phyloP scores from a whole-genome alignment of 2,329 filamentous ascomycete genomes.

The Botrytis tulipae region DNA sequence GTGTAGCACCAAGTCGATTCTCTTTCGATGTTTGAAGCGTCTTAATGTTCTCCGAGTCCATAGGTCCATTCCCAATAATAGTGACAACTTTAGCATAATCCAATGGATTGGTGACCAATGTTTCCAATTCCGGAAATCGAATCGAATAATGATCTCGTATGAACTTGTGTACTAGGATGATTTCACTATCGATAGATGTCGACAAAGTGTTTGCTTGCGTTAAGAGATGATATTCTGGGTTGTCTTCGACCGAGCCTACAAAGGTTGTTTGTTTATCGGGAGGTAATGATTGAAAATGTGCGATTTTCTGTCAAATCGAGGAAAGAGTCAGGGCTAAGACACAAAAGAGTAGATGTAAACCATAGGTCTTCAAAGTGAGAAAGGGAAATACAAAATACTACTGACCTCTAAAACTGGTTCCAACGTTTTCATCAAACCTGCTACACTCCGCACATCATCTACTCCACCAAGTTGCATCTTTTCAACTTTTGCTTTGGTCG shows the following conservation, averaged over 20 bases:
- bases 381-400: conserved; percentile 36
- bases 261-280: conserved; percentile 61
- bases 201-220: conserved; percentile 88
- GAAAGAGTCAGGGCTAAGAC: conserved; percentile 65
- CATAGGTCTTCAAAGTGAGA: conserved; percentile 39
- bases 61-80: conserved; percentile 87
- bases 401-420: conserved; percentile 80
- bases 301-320: conserved; percentile 69
- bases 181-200: conserved; percentile 89
- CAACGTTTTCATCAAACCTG: conserved; percentile 76
- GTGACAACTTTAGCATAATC: conserved; percentile 95
- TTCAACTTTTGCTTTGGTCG: conserved; percentile 75
- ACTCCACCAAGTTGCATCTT: conserved; percentile 75
- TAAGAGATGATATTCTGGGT: conserved; percentile 84
- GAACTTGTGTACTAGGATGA: conserved; percentile 92
- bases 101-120: conserved; percentile 83
- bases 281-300: conserved; percentile 69
- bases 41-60: conserved; percentile 80
- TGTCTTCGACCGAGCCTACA: conserved; percentile 84
- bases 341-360: conserved; percentile 63
- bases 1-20: conserved; percentile 71
- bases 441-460: conserved; percentile 76
- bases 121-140: conserved; percentile 89
- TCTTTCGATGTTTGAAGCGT: conserved; percentile 71
- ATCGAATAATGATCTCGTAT: conserved; percentile 94